Evolutionary conservation across 768 basidiomycete species (phyloP).

Genomic region (Trametes coccinea): DNA sequence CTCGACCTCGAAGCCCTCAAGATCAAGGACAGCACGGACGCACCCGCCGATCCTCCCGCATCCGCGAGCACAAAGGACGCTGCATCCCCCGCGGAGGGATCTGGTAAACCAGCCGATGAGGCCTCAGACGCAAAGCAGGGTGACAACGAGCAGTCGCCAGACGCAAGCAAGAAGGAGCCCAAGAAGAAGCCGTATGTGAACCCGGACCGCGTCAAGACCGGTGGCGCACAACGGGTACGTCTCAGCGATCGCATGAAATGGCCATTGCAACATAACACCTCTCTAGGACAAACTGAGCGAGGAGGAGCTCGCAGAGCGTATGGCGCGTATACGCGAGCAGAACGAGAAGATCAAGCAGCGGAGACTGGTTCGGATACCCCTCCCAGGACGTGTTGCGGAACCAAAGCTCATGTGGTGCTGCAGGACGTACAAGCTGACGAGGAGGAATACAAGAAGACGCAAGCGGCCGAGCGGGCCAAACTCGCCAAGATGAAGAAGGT

Average conservation of each 20-base stretch:
- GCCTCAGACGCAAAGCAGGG: conserved; percentile 9
- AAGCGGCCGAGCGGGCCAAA: conserved; percentile 62
- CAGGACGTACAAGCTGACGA: conserved; percentile 84
- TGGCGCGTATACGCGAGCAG: conserved; percentile 68
- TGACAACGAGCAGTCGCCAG: background rate
- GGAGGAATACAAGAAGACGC: conserved; percentile 71
- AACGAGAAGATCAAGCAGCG: conserved; percentile 79
- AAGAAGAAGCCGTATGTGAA: conserved; percentile 75
- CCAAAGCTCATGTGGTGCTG: conserved; percentile 7
- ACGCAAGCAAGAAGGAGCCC: conserved; percentile 24
- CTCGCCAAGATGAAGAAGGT: conserved; percentile 60
- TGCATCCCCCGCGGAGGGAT: background rate
- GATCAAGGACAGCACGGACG: conserved; percentile 33
- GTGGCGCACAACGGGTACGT: conserved; percentile 69
- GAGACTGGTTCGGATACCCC: conserved; percentile 46
- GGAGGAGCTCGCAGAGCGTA: conserved; percentile 66
- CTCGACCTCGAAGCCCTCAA: conserved; percentile 62
- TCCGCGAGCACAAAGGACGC: conserved; percentile 13
- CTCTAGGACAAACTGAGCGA: conserved; percentile 66
- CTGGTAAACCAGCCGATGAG: conserved; percentile 14
- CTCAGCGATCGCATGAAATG: background rate
- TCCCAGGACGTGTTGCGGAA: background rate
- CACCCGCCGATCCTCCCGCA: conserved; percentile 1
- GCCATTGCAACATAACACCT: background rate
- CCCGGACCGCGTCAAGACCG: conserved; percentile 82